Evolutionary conservation across 345 rosid genomes (phyloP).

Genomic region (Turnera subulata): DNA sequence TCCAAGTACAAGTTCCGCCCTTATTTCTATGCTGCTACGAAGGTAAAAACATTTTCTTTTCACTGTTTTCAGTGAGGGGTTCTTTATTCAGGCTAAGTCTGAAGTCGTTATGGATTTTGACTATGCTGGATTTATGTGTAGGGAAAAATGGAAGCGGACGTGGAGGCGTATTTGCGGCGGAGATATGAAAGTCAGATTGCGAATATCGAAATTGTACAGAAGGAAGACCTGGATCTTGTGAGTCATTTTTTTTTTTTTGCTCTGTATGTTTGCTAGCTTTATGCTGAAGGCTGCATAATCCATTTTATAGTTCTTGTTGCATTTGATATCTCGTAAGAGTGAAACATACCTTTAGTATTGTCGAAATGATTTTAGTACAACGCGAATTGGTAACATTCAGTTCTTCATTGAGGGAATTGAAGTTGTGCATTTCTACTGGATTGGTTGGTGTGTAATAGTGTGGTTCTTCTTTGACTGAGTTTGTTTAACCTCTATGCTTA

Average conservation of each 20-base stretch:
- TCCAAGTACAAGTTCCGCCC: slow-evolving; percentile 85
- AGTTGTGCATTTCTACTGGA: too few relatives aligned
- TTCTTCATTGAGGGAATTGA: not conserved
- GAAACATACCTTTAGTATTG: too few relatives aligned
- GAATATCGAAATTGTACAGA: slow-evolving; percentile 59
- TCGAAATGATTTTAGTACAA: not conserved
- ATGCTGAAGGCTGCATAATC: not conserved
- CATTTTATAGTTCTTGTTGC: not conserved
- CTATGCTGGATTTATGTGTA: slow-evolving; percentile 19
- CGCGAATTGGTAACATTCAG: not conserved
- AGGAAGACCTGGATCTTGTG: slow-evolving; percentile 92
- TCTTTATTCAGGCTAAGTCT: not conserved
- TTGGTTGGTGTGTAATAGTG: too few relatives aligned
- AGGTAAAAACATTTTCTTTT: slow-evolving; percentile 33
- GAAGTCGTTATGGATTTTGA: not conserved
- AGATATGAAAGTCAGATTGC: slow-evolving; percentile 82
- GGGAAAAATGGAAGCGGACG: slow-evolving; percentile 84
- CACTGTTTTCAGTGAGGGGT: not conserved
- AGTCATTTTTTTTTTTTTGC: slow-evolving; percentile 26
- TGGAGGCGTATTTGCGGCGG: slow-evolving; percentile 80
- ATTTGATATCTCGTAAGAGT: not conserved
- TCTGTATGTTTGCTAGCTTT: not conserved
- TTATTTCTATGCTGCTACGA: slow-evolving; percentile 79
- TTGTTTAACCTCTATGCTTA: too few relatives aligned
- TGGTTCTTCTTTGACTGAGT: too few relatives aligned